phyloP scores from a whole-genome alignment of 768 basidiomycete species.

The Termitomyces sp. region DNA sequence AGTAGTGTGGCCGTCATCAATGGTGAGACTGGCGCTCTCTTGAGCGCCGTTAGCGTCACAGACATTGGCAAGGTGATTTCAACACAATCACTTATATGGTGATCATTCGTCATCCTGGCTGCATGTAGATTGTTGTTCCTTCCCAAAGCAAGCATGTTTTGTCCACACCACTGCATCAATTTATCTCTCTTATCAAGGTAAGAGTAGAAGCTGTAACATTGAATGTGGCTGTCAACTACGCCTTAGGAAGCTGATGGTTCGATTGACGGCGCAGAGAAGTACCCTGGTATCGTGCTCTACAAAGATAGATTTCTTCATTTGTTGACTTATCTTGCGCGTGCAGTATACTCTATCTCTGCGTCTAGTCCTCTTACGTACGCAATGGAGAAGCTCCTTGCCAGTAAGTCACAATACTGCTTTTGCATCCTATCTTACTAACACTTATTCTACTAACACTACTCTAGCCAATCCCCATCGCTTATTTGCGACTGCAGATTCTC shows the following conservation, averaged over 20 bases:
- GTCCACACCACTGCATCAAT: conserved; percentile 59
- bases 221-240: background rate
- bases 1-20: conserved; percentile 78
- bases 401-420: conserved; percentile 34
- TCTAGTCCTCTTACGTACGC: conserved; percentile 61
- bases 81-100: background rate
- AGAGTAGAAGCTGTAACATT: background rate
- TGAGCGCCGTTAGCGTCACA: conserved; percentile 79
- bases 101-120: background rate
- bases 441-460: background rate
- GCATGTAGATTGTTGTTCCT: conserved; percentile 63
- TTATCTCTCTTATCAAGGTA: conserved; percentile 71
- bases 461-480: conserved; percentile 75
- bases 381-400: conserved; percentile 77
- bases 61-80: conserved; percentile 67
- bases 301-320: background rate
- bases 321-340: background rate
- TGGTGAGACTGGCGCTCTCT: conserved; percentile 51
- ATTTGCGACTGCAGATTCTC: conserved; percentile 66
- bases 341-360: conserved; percentile 73
- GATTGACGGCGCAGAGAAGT: conserved; percentile 73
- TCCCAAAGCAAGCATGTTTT: conserved; percentile 77
- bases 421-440: conserved; percentile 3
- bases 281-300: conserved; percentile 50
- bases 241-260: conserved; percentile 63